A percentile compares a stretch with the other conserved stretches of the same genome.
Conservation (phyloP, 1,139 yeast species). For the Suhomyces wounanorum region DNA sequence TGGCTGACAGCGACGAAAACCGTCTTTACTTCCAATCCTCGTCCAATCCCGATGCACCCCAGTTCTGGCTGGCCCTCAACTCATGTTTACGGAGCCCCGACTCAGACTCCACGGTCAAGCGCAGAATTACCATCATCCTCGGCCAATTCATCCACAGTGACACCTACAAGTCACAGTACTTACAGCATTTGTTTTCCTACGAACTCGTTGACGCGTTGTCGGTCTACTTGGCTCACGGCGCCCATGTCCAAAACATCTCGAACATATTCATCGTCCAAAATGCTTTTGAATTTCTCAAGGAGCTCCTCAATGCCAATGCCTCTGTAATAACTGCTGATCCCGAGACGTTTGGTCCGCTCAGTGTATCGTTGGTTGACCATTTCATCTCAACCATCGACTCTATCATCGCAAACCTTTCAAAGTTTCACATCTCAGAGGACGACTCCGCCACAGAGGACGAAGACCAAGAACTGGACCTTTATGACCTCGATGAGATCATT, state of each 20-base stretch:
- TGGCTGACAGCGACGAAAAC: conserved; percentile 42
- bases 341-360: background rate
- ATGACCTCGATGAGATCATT: conserved; percentile 13
- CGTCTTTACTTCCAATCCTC: conserved; percentile 23
- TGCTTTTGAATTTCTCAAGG: conserved; percentile 13
- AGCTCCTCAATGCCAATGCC: conserved; percentile 9
- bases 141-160: conserved; percentile 40
- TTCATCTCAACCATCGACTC: background rate
- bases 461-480: conserved; percentile 12
- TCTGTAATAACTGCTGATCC: background rate
- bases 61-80: conserved; percentile 25
- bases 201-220: conserved; percentile 13
- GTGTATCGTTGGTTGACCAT: conserved; percentile 6
- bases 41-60: conserved; percentile 8
- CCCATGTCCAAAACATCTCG: background rate
- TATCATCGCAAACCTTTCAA: background rate
- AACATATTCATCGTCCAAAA: conserved; percentile 8
- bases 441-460: conserved; percentile 6
- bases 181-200: conserved; percentile 19
- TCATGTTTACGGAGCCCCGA: conserved; percentile 1
- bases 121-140: conserved; percentile 27
- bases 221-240: conserved; percentile 3
- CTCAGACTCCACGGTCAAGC: conserved; percentile 3
- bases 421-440: conserved; percentile 6
- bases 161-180: conserved; percentile 19